Percentiles rank a stretch among this genome's conserved stretches.
Conservation (phyloP, 371 early-diverging fungal genomes). For the Smittium mucronatum region DNA sequence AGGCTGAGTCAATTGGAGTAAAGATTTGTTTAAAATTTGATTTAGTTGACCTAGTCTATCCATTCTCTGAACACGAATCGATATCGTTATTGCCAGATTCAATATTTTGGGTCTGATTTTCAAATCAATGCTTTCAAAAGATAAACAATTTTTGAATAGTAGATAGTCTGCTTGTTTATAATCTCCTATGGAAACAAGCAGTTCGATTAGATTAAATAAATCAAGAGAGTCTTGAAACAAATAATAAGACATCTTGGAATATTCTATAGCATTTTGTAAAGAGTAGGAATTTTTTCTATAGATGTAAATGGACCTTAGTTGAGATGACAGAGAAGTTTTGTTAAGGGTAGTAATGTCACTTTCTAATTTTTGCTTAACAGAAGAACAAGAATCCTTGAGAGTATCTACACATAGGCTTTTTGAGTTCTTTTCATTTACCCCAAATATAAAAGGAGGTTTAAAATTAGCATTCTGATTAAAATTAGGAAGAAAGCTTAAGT, state of each 20-base stretch:
- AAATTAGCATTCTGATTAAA: background rate
- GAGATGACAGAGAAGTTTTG: background rate
- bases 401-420: background rate
- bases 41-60: background rate
- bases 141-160: background rate
- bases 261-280: background rate
- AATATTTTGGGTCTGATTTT: background rate
- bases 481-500: background rate
- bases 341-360: background rate
- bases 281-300: background rate
- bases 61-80: background rate
- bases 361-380: background rate
- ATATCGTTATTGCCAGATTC: background rate
- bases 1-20: background rate
- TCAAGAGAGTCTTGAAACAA: background rate
- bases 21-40: background rate
- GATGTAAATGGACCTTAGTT: background rate
- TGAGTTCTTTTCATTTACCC: background rate
- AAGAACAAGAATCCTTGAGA: background rate
- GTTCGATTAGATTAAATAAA: constrained; percentile 1
- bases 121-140: background rate
- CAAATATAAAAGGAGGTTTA: background rate
- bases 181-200: constrained; percentile 2
- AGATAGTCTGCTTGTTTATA: constrained; percentile 4
- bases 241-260: background rate